Evolutionary conservation across 1,139 yeast species (phyloP).

Genomic region (Lodderomyces jiufengensis): DNA sequence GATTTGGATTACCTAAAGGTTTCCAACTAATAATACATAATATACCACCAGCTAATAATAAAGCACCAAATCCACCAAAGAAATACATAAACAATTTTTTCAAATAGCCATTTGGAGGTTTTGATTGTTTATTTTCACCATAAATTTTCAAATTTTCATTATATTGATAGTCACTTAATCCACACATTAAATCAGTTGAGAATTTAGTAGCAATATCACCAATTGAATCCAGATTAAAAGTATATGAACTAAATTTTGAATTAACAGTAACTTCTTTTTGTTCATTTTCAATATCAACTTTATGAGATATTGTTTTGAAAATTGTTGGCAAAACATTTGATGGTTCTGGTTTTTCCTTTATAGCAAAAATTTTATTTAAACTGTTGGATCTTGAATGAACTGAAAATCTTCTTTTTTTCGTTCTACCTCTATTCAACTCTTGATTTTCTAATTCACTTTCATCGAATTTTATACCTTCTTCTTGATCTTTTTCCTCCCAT

Average conservation of each 20-base stretch:
- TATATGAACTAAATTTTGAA: constrained; percentile 20
- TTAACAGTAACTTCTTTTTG: constrained; percentile 6
- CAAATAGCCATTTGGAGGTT: constrained; percentile 31
- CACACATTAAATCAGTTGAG: constrained; percentile 16
- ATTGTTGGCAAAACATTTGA: constrained; percentile 31
- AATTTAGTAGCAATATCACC: constrained; percentile 23
- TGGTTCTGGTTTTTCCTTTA: constrained; percentile 21
- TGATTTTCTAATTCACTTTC: constrained; percentile 10
- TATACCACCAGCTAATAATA: constrained; percentile 44
- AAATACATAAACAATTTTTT: constrained; percentile 35
- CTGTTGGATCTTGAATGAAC: constrained; percentile 10
- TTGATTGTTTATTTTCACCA: constrained; percentile 39
- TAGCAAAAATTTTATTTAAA: constrained; percentile 7
- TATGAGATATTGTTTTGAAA: constrained; percentile 37
- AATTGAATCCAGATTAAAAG: constrained; percentile 24
- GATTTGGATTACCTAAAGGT: constrained; percentile 47
- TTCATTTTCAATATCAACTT: constrained; percentile 23
- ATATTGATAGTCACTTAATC: constrained; percentile 18
- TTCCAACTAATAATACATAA: constrained; percentile 47
- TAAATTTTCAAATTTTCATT: constrained; percentile 17
- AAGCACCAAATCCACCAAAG: constrained; percentile 51
- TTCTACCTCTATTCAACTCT: constrained; percentile 10
- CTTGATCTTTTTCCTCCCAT: constrained; percentile 4
- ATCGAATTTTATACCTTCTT: constrained; percentile 6
- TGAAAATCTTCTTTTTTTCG: constrained; percentile 10